A percentile compares a stretch with the other conserved stretches of the same genome.
Evolutionary conservation across 2,329 filamentous ascomycete genomes (phyloP).

Genomic region (Emericellopsis atlantica): DNA sequence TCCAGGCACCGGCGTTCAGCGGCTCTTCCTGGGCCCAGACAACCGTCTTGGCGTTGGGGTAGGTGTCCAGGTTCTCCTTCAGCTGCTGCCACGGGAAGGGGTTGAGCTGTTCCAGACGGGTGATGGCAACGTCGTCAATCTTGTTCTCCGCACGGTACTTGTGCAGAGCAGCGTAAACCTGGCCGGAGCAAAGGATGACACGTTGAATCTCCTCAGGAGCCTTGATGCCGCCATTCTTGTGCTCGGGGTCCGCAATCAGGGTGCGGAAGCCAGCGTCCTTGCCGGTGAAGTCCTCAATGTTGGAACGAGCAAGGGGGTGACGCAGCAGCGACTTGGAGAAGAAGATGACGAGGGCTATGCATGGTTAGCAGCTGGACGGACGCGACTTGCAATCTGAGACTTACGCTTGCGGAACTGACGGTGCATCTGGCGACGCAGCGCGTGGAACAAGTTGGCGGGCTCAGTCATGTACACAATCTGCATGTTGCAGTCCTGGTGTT

Average conservation of each 20-base stretch:
- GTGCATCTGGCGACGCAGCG: conserved; percentile 94
- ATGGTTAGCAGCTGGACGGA: not conserved
- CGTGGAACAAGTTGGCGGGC: conserved; percentile 91
- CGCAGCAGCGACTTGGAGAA: conserved; percentile 96
- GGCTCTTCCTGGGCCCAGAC: conserved; percentile 98
- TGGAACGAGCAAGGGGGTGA: conserved; percentile 81
- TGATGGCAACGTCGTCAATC: conserved; percentile 84
- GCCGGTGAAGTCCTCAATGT: conserved; percentile 80
- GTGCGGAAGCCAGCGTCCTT: conserved; percentile 83
- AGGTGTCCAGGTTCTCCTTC: conserved; percentile 90
- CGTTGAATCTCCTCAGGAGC: conserved; percentile 80
- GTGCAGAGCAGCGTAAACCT: conserved; percentile 81
- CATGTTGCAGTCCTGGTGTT: conserved; percentile 99
- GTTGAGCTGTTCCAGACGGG: conserved; percentile 92
- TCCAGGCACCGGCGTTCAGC: conserved; percentile 93
- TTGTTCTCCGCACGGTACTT: conserved; percentile 84
- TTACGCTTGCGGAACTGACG: conserved; percentile 98
- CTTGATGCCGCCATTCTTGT: conserved; percentile 63
- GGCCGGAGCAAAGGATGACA: conserved; percentile 86
- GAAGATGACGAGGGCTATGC: conserved; percentile 78
- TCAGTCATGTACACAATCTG: conserved; percentile 97
- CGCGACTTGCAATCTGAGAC: conserved; percentile 19
- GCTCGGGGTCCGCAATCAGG: conserved; percentile 86
- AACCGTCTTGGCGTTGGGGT: conserved; percentile 94
- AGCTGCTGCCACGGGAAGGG: conserved; percentile 98